phyloP scores from a whole-genome alignment of 2,329 filamentous ascomycete species.

The Colletotrichum sojae region DNA sequence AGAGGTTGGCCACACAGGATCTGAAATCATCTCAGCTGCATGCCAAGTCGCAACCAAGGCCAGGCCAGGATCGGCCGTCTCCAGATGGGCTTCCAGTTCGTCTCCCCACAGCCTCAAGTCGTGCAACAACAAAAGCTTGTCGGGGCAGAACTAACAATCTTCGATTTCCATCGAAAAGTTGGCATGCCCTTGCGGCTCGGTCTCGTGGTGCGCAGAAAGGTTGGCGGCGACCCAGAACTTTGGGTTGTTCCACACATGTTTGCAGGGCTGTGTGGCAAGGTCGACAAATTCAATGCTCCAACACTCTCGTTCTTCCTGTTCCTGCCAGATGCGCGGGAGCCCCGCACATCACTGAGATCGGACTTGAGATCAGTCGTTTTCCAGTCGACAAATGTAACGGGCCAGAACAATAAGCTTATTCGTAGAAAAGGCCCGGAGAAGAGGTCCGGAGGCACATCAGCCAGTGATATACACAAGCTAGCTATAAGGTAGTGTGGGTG shows the following conservation, averaged over 20 bases:
- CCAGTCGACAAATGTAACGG: not conserved
- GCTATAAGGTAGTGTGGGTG: not conserved
- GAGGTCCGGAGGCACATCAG: not conserved
- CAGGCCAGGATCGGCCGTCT: too few species aligned
- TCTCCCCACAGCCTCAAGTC: not conserved
- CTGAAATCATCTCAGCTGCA: constrained; percentile 1
- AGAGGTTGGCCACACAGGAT: constrained; percentile 3
- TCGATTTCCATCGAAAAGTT: too few species aligned
- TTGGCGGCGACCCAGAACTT: too few species aligned
- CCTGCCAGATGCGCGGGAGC: not conserved
- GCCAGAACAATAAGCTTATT: not conserved
- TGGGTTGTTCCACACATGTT: not conserved
- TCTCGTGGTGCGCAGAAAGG: not conserved
- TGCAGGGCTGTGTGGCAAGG: not conserved
- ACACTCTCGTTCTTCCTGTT: not conserved
- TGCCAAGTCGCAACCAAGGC: not conserved
- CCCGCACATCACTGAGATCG: constrained; percentile 1
- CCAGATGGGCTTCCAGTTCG: not conserved
- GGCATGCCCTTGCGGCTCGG: not conserved
- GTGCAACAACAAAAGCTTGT: too few species aligned
- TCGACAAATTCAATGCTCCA: not conserved
- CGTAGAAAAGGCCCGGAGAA: not conserved
- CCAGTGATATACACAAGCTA: too few species aligned
- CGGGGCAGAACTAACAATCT: too few species aligned
- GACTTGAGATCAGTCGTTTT: constrained; percentile 5